A percentile compares a stretch with the other conserved stretches of the same genome.
phyloP scores from a whole-genome alignment of 108 stramenopile species.

The Nitzschia palea region DNA sequence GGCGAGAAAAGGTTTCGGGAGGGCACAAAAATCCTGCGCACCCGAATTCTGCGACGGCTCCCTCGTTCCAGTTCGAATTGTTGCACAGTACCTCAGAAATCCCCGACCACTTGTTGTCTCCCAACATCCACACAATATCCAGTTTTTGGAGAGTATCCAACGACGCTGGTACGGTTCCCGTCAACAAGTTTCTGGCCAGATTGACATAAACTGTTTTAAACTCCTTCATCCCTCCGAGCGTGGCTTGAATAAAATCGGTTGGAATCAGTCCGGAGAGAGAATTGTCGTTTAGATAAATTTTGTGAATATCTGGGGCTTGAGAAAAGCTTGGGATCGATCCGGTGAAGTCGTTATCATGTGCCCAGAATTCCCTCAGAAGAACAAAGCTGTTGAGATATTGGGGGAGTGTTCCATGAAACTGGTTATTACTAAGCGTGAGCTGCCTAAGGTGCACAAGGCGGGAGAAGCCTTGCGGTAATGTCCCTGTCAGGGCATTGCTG shows the following conservation, averaged over 20 bases:
- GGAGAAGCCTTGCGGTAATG: conserved; percentile 16
- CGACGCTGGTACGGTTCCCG: conserved; percentile 20
- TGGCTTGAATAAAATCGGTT: conserved; percentile 33
- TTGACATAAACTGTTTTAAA: conserved; percentile 16
- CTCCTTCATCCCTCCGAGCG: conserved; percentile 6
- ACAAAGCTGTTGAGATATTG: conserved; percentile 24
- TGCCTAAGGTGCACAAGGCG: conserved; percentile 16
- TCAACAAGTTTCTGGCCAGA: conserved; percentile 24
- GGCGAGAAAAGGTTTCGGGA: conserved; percentile 42
- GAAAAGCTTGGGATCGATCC: conserved; percentile 37
- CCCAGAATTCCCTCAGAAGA: conserved; percentile 24
- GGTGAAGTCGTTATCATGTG: conserved; percentile 23
- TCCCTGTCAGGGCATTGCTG: conserved; percentile 31
- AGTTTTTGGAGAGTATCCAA: conserved; percentile 19
- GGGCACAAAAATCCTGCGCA: conserved; percentile 71
- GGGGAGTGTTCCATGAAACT: conserved; percentile 42
- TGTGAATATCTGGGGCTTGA: conserved; percentile 29
- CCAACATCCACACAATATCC: conserved; percentile 21
- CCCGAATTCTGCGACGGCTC: conserved; percentile 40
- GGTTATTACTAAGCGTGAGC: conserved; percentile 17
- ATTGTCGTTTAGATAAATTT: conserved; percentile 45
- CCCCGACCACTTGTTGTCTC: conserved; percentile 26
- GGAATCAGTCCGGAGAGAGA: conserved; percentile 37
- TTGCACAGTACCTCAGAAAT: conserved; percentile 25
- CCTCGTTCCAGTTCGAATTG: conserved; percentile 36